These are phyloP conservation scores for Monilinia laxa DNA, from an alignment of 2,329 filamentous ascomycete species.

Conservation along the genomic window DNA sequence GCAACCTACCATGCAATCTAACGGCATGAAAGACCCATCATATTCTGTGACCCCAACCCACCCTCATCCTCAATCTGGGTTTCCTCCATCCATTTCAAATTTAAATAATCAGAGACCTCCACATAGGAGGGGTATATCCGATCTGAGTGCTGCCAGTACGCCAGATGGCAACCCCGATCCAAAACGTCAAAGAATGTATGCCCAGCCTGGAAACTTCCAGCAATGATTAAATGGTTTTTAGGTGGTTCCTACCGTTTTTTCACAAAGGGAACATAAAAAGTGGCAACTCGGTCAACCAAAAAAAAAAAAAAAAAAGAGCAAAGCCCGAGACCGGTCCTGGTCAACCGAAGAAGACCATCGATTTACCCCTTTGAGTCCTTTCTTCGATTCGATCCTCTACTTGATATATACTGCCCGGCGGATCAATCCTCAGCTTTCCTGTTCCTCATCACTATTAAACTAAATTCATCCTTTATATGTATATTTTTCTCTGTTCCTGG, in stretches of 20 bases:
- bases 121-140: slow-evolving; percentile 38
- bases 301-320: too few species aligned
- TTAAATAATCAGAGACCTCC: slow-evolving; percentile 32
- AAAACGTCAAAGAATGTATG: slow-evolving; percentile 40
- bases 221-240: slow-evolving; percentile 27
- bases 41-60: slow-evolving; percentile 39
- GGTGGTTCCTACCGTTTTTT: background rate
- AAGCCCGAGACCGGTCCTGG: too few species aligned
- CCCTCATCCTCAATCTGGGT: slow-evolving; percentile 31
- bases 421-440: background rate
- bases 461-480: slow-evolving; percentile 19
- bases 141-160: slow-evolving; percentile 34
- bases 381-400: background rate
- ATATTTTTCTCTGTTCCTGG: slow-evolving; percentile 15
- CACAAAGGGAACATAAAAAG: background rate
- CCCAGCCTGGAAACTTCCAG: slow-evolving; percentile 31
- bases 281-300: background rate
- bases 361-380: background rate
- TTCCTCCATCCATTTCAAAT: slow-evolving; percentile 28
- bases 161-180: slow-evolving; percentile 36
- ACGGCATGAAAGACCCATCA: slow-evolving; percentile 33
- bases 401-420: background rate
- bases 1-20: slow-evolving; percentile 23
- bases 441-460: background rate
- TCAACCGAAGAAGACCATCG: background rate